Evolutionary conservation across 73 alveolate genomes (phyloP).

Genomic region (Tetrahymena malaccensis): DNA sequence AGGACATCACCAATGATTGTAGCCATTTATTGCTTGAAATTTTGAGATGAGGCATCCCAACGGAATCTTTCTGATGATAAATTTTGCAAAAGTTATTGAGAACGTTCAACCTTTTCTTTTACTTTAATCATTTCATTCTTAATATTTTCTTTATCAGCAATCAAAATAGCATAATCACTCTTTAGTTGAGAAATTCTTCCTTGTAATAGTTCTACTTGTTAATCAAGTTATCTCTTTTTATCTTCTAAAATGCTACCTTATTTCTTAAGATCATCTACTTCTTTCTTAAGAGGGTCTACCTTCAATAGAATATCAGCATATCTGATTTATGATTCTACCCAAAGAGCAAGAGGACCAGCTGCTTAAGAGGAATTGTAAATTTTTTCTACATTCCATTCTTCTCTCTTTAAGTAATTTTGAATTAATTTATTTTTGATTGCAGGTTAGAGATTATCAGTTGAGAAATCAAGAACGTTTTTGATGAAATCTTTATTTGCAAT

Average conservation of each 20-base stretch:
- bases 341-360: slow-evolving; percentile 97
- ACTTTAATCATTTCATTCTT: slow-evolving; percentile 76
- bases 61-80: slow-evolving; percentile 90
- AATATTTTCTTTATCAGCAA: slow-evolving; percentile 72
- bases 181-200: slow-evolving; percentile 72
- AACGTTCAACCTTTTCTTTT: slow-evolving; percentile 87
- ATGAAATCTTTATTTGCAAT: slow-evolving; percentile 84
- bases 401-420: slow-evolving; percentile 44
- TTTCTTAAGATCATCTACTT: slow-evolving; percentile 58
- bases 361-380: slow-evolving; percentile 87
- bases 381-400: slow-evolving; percentile 86
- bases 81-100: slow-evolving; percentile 76
- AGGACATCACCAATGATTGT: slow-evolving; percentile 89
- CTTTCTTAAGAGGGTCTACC: slow-evolving; percentile 93
- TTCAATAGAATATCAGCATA: slow-evolving; percentile 87
- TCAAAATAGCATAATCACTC: slow-evolving; percentile 80
- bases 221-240: slow-evolving; percentile 46
- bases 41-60: slow-evolving; percentile 89
- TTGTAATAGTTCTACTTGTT: slow-evolving; percentile 62
- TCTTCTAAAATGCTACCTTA: slow-evolving; percentile 61
- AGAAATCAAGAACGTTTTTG: slow-evolving; percentile 69
- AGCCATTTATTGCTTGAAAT: slow-evolving; percentile 87
- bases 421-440: slow-evolving; percentile 43
- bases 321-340: slow-evolving; percentile 92
- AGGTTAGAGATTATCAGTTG: slow-evolving; percentile 58